Evolutionary conservation across 225 moss, liverwort and hornwort species (phyloP).

Genomic region (Rhytidiadelphus loreus): DNA sequence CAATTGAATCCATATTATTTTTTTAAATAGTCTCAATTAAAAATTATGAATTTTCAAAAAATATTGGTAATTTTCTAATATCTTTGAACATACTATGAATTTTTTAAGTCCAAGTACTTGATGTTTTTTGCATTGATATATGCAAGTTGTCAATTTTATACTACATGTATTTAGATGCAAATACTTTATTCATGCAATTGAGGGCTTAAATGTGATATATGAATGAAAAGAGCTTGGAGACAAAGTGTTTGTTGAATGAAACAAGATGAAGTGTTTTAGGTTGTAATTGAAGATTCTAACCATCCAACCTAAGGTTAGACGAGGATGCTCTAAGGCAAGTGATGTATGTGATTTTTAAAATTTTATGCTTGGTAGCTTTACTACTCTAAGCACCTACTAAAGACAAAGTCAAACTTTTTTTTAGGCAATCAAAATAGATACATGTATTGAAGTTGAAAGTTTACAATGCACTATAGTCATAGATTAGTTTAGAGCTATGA

Average conservation of each 20-base stretch:
- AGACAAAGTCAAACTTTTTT: no score
- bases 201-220: background rate
- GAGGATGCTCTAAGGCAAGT: background rate
- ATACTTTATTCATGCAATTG: background rate
- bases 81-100: background rate
- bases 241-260: background rate
- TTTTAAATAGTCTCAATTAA: background rate
- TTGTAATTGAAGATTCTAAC: background rate
- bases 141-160: background rate
- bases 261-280: background rate
- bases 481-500: no score
- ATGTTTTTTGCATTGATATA: background rate
- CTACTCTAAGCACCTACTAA: fast-evolving
- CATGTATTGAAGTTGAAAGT: no score
- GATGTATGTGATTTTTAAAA: background rate
- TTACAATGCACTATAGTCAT: no score
- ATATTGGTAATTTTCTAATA: no score
- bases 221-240: no score
- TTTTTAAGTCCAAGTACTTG: background rate
- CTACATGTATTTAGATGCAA: background rate
- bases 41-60: background rate
- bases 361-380: no score
- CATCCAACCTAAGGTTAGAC: background rate
- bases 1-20: background rate
- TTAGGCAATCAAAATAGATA: no score